phyloP scores from a whole-genome alignment of 106 monocot species.

The Platanthera guangdongensis region DNA sequence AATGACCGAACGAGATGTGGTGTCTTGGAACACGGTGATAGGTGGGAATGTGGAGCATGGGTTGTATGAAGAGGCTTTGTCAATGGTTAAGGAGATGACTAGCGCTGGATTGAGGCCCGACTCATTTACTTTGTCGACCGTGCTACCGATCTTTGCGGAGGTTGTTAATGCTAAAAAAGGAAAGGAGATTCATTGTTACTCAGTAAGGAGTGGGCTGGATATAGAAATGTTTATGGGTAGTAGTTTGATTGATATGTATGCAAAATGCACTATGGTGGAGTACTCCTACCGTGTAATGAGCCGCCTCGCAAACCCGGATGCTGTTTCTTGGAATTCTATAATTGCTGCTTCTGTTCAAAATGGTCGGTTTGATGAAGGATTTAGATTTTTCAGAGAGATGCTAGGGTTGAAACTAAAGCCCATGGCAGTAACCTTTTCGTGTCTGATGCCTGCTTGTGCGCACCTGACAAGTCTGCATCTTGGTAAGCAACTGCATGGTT shows the following conservation, averaged over 20 bases:
- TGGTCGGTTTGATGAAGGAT: conserved; percentile 58
- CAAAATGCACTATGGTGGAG: conserved; percentile 51
- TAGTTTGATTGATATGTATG: conserved; percentile 85
- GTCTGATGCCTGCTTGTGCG: conserved; percentile 72
- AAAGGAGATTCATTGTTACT: conserved; percentile 65
- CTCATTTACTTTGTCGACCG: conserved; percentile 60
- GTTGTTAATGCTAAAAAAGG: conserved; percentile 40
- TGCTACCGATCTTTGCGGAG: conserved; percentile 78
- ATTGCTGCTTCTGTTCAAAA: conserved; percentile 82
- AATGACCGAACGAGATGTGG: conserved; percentile 55
- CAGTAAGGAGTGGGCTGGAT: conserved; percentile 34
- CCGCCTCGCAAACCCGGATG: conserved; percentile 29
- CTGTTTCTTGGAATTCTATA: conserved; percentile 69
- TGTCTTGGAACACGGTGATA: conserved; percentile 83
- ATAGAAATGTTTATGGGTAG: conserved; percentile 60
- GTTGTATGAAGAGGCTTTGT: conserved; percentile 41
- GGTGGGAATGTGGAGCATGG: conserved; percentile 41
- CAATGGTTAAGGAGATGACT: conserved; percentile 56
- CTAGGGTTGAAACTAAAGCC: conserved; percentile 32
- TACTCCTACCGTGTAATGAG: conserved; percentile 46
- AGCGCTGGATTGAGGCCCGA: conserved; percentile 42
- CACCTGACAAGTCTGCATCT: conserved; percentile 55
- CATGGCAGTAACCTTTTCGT: conserved; percentile 49
- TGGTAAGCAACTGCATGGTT: conserved; percentile 74
- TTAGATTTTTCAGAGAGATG: conserved; percentile 60